Conservation (phyloP, 129 eudicot species). For the Saposhnikovia divaricata region DNA sequence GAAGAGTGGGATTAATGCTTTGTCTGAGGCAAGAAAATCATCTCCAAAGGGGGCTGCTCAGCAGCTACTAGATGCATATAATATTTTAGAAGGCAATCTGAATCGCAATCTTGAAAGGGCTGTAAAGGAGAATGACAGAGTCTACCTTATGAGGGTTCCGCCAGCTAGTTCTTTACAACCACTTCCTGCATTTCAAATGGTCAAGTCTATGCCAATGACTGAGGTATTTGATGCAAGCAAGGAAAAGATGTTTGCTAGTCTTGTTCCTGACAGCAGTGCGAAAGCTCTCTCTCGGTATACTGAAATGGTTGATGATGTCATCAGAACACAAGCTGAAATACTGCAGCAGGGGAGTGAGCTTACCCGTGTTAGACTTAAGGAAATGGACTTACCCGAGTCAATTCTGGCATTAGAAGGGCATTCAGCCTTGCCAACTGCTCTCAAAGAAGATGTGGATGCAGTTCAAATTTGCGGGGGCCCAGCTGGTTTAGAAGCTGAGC, state of each 20-base stretch:
- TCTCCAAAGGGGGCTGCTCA: slow-evolving; percentile 88
- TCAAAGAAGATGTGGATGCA: slow-evolving; percentile 93
- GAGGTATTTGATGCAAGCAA: slow-evolving; percentile 91
- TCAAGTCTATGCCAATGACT: slow-evolving; percentile 74
- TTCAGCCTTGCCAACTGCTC: slow-evolving; percentile 50
- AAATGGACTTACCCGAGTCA: slow-evolving; percentile 97
- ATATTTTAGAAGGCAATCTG: slow-evolving; percentile 57
- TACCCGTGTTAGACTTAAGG: slow-evolving; percentile 92
- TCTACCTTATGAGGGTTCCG: slow-evolving; percentile 97
- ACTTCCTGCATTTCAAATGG: slow-evolving; percentile 84
- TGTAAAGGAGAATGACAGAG: slow-evolving; percentile 88
- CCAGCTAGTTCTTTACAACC: slow-evolving; percentile 74
- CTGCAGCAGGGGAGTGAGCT: slow-evolving; percentile 97
- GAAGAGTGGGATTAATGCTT: slow-evolving; percentile 71
- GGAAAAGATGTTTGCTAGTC: slow-evolving; percentile 88
- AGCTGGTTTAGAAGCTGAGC: slow-evolving; percentile 88
- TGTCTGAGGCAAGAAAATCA: slow-evolving; percentile 72
- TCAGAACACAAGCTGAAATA: slow-evolving; percentile 93
- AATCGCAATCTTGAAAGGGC: slow-evolving; percentile 82
- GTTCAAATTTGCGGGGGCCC: slow-evolving; percentile 97
- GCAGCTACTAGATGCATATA: slow-evolving; percentile 81
- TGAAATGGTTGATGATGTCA: slow-evolving; percentile 93
- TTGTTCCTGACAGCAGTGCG: slow-evolving; percentile 93
- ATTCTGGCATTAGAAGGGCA: slow-evolving; percentile 90
- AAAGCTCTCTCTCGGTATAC: slow-evolving; percentile 95